Percentiles rank a stretch among this genome's conserved stretches.
Evolutionary conservation across 169 alveolate genomes (phyloP).

Genomic region (Plasmodium berghei): DNA sequence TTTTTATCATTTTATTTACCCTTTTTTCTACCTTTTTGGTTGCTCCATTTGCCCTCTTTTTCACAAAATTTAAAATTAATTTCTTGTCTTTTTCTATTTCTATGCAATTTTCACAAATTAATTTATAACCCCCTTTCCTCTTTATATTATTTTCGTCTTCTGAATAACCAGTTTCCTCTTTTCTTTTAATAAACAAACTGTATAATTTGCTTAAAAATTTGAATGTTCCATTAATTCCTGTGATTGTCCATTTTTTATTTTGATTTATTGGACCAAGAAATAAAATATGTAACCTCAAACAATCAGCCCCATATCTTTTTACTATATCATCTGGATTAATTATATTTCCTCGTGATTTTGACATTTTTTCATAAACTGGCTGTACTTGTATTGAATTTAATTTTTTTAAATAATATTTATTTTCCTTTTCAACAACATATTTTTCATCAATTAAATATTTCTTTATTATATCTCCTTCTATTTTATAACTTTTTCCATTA

Average conservation of each 20-base stretch:
- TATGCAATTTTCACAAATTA: constrained; percentile 27
- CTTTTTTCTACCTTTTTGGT: background rate
- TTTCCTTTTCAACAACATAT: constrained; percentile 53
- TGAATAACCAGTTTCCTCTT: background rate
- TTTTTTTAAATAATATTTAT: constrained; percentile 55
- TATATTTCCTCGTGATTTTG: constrained; percentile 90
- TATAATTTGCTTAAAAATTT: constrained; percentile 75
- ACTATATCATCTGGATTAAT: constrained; percentile 85
- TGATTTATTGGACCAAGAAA: constrained; percentile 91
- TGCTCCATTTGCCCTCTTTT: background rate
- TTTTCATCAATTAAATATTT: constrained; percentile 76
- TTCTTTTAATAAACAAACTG: constrained; percentile 39
- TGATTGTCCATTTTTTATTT: constrained; percentile 84
- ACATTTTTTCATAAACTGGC: constrained; percentile 88
- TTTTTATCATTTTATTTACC: background rate
- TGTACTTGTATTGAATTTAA: constrained; percentile 66
- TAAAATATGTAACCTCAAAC: constrained; percentile 88
- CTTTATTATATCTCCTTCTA: constrained; percentile 22
- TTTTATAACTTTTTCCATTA: background rate
- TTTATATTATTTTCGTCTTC: background rate
- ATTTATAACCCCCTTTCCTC: background rate
- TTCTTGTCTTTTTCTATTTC: constrained; percentile 16
- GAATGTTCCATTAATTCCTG: constrained; percentile 81
- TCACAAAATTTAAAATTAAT: constrained; percentile 9
- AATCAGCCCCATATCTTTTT: constrained; percentile 88